Evolutionary conservation across 2,329 filamentous ascomycete species (phyloP).

Genomic region (Colletotrichum sp.): DNA sequence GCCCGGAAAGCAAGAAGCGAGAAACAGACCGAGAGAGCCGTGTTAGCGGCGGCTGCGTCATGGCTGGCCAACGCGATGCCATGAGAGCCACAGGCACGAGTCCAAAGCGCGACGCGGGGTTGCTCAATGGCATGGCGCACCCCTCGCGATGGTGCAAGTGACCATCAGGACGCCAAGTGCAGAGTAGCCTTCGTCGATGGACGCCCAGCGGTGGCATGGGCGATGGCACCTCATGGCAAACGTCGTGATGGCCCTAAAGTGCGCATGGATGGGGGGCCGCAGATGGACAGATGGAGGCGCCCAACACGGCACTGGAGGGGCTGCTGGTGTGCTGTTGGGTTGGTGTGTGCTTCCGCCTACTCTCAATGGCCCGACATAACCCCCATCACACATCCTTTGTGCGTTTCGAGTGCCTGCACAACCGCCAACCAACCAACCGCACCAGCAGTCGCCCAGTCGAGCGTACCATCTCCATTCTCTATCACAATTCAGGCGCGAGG

Average conservation of each 20-base stretch:
- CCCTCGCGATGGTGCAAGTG: not conserved
- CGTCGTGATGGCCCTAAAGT: not conserved
- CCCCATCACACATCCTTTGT: slow-evolving; percentile 20
- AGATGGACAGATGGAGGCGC: not conserved
- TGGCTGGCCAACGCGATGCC: slow-evolving; percentile 6
- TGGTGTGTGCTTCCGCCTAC: not conserved
- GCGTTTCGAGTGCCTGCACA: slow-evolving; percentile 21
- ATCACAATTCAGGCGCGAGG: not conserved
- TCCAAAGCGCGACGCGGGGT: slow-evolving; percentile 17
- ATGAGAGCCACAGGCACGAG: not conserved
- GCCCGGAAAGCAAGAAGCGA: not conserved
- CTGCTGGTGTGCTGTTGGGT: not conserved
- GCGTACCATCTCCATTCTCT: not conserved
- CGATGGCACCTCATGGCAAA: slow-evolving; percentile 6
- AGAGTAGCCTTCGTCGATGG: not conserved
- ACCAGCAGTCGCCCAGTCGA: not conserved
- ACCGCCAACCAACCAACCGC: slow-evolving; percentile 6
- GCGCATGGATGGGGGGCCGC: not conserved
- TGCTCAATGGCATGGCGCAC: not conserved
- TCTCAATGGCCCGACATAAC: slow-evolving; percentile 7
- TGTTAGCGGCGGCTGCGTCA: slow-evolving; percentile 18
- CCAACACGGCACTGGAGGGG: not conserved
- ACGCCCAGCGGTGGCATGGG: slow-evolving; percentile 9
- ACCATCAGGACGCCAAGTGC: slow-evolving; percentile 11
- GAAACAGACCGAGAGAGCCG: not conserved